phyloP scores from a whole-genome alignment of 2,329 filamentous ascomycete genomes.

The Colletotrichum horii region DNA sequence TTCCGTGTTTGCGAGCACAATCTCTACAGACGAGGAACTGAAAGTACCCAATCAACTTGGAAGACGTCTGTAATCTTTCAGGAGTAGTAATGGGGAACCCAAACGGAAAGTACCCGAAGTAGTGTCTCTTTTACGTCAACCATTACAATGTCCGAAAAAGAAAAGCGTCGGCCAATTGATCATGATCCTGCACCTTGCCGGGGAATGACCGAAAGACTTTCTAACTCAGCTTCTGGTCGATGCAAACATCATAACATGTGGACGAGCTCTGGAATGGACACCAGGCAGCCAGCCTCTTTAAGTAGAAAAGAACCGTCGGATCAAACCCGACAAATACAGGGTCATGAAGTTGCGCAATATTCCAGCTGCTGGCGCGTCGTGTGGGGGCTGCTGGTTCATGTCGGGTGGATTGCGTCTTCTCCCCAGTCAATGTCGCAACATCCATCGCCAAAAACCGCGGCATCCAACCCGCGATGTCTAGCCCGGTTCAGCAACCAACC shows the following conservation, averaged over 20 bases:
- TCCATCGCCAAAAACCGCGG: background rate
- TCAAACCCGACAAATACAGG: background rate
- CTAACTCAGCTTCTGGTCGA: background rate
- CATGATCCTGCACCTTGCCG: background rate
- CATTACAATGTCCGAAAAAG: too few relatives aligned
- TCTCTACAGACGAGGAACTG: background rate
- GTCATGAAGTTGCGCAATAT: background rate
- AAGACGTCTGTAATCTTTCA: too few relatives aligned
- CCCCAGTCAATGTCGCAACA: constrained; percentile 5
- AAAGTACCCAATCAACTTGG: too few relatives aligned
- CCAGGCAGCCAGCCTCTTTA: background rate
- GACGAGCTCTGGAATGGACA: background rate
- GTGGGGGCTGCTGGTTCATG: background rate
- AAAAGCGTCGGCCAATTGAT: background rate
- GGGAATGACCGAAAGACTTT: too few relatives aligned
- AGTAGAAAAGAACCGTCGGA: background rate
- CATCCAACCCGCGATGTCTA: background rate
- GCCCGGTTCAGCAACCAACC: background rate
- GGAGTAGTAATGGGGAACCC: too few relatives aligned
- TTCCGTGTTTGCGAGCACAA: background rate
- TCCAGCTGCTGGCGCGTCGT: background rate
- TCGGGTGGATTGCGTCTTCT: background rate
- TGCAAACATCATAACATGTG: background rate
- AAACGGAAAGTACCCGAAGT: too few relatives aligned
- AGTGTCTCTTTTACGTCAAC: too few relatives aligned